Evolutionary conservation across 2,329 filamentous ascomycete genomes (phyloP).

Genomic region (Aureobasidium sp.): DNA sequence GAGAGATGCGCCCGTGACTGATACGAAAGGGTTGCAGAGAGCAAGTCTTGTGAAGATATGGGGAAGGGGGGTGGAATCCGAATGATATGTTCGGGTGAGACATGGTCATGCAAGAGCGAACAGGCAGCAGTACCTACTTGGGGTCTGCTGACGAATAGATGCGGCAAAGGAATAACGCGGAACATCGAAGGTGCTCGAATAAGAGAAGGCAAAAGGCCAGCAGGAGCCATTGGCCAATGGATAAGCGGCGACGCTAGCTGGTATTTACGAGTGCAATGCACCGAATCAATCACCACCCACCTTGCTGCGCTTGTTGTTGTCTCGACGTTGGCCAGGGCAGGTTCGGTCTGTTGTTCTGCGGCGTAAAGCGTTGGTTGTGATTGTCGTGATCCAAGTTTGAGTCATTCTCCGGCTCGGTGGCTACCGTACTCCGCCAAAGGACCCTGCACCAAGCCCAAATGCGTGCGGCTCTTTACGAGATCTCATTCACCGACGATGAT

Average conservation of each 20-base stretch:
- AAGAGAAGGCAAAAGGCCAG: conserved; percentile 8
- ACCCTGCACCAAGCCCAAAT: conserved; percentile 11
- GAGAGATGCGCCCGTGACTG: not conserved
- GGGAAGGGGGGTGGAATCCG: conserved; percentile 9
- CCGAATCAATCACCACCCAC: not conserved
- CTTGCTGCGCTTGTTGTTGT: not conserved
- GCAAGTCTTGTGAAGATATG: conserved; percentile 14
- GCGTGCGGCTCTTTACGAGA: conserved; percentile 14
- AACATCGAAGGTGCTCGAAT: conserved; percentile 16
- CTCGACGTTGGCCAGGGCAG: not conserved
- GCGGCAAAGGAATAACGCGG: conserved; percentile 16
- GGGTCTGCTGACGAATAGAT: conserved; percentile 17
- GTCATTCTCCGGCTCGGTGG: conserved; percentile 13
- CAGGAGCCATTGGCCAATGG: conserved; percentile 11
- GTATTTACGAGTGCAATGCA: not conserved
- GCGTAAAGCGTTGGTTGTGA: conserved; percentile 13
- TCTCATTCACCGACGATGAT: conserved; percentile 13
- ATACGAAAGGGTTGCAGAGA: conserved; percentile 4
- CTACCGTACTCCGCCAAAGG: not conserved
- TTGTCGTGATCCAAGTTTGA: conserved; percentile 12
- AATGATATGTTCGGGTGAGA: conserved; percentile 14
- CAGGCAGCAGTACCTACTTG: conserved; percentile 15
- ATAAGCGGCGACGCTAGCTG: conserved; percentile 7
- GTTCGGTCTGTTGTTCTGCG: conserved; percentile 9
- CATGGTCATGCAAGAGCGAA: conserved; percentile 12